A percentile compares a stretch with the other conserved stretches of the same genome.
phyloP scores from a whole-genome alignment of 176 grass and related monocot species.

The Musa itinerans region DNA sequence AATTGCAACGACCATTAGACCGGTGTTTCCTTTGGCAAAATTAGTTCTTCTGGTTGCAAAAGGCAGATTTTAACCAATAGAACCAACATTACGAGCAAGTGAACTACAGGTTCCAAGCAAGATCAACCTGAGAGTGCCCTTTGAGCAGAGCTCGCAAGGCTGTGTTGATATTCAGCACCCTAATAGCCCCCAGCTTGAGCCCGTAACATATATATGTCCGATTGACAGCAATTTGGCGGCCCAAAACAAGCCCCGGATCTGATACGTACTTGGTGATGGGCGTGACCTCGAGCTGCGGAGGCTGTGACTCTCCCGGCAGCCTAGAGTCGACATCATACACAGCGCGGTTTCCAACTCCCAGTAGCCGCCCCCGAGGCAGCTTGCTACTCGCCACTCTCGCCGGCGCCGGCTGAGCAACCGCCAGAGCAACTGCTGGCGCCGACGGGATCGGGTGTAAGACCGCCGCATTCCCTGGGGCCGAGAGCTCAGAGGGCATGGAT shows the following conservation, averaged over 20 bases:
- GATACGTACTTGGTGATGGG: slow-evolving; percentile 95
- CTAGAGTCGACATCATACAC: slow-evolving; percentile 78
- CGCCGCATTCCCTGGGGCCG: slow-evolving; percentile 5
- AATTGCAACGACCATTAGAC: not conserved
- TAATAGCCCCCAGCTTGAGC: slow-evolving; percentile 70
- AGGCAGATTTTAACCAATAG: not conserved
- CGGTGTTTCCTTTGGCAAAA: not conserved
- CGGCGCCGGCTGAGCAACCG: slow-evolving; percentile 22
- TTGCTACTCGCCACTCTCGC: slow-evolving; percentile 72
- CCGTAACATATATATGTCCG: slow-evolving; percentile 80
- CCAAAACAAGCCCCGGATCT: slow-evolving; percentile 72
- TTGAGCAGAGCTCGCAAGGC: slow-evolving; percentile 73
- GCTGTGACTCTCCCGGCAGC: slow-evolving; percentile 58
- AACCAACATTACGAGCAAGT: not conserved
- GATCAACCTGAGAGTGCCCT: slow-evolving; percentile 58
- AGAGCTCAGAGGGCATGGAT: slow-evolving; percentile 27
- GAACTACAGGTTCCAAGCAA: not conserved
- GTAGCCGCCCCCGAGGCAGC: slow-evolving; percentile 60
- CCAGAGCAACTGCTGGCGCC: slow-evolving; percentile 26
- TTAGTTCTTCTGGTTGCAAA: not conserved
- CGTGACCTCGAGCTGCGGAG: slow-evolving; percentile 84
- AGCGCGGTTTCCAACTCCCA: slow-evolving; percentile 40
- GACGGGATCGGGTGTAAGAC: slow-evolving; percentile 36
- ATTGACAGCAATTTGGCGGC: slow-evolving; percentile 87
- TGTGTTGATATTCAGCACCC: slow-evolving; percentile 92